Evolutionary conservation across 2,329 filamentous ascomycete species (phyloP).

Genomic region (Claviceps paspali): DNA sequence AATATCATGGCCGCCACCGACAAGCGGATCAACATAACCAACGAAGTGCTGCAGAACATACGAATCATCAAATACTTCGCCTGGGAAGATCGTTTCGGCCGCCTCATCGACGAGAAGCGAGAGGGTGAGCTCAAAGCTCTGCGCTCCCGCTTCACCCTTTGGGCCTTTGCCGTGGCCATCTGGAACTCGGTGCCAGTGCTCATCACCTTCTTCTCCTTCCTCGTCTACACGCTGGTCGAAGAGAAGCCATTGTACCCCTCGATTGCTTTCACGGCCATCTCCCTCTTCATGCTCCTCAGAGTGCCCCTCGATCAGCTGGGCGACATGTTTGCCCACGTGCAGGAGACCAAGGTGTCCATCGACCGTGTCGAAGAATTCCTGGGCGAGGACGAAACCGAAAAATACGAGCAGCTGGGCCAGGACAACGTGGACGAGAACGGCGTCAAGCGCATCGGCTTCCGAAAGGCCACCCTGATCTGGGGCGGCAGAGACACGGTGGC

Average conservation of each 20-base stretch:
- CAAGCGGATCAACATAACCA: conserved; percentile 89
- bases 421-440: conserved; percentile 55
- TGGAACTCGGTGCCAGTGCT: conserved; percentile 94
- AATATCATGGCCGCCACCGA: conserved; percentile 86
- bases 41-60: conserved; percentile 94
- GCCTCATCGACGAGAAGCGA: conserved; percentile 80
- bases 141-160: conserved; percentile 72
- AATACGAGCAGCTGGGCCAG: conserved; percentile 69
- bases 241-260: conserved; percentile 81
- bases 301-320: conserved; percentile 90
- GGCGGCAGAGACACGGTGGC: conserved; percentile 50
- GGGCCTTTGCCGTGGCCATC: conserved; percentile 80
- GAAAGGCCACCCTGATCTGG: conserved; percentile 79
- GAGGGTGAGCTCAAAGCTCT: conserved; percentile 62
- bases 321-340: conserved; percentile 96
- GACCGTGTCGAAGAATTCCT: conserved; percentile 94
- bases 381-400: conserved; percentile 86
- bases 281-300: conserved; percentile 84
- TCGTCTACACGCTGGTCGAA: conserved; percentile 83
- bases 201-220: conserved; percentile 92
- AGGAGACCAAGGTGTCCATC: conserved; percentile 92
- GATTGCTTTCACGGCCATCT: conserved; percentile 88
- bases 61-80: conserved; percentile 99
- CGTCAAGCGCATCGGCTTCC: conserved; percentile 67
- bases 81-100: conserved; percentile 85